Percentiles rank a stretch among this genome's conserved stretches.
phyloP scores from a whole-genome alignment of 139 green algal genomes.

The Closterium sp. region DNA sequence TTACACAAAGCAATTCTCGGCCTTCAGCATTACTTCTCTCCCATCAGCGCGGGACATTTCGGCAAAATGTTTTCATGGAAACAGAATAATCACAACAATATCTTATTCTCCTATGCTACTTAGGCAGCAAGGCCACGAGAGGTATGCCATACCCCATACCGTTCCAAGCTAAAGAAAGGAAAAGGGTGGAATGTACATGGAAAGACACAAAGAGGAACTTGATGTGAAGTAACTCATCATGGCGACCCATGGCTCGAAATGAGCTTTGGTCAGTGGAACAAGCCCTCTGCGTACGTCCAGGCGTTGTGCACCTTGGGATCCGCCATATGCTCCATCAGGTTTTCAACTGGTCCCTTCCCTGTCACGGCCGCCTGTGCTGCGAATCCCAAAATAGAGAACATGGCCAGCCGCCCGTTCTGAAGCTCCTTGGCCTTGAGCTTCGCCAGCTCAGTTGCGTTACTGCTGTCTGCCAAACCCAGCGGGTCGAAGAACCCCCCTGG shows the following conservation, averaged over 20 bases:
- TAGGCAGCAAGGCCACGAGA: too few relatives aligned
- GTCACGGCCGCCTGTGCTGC: slow-evolving; percentile 76
- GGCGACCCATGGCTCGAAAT: slow-evolving; percentile 46
- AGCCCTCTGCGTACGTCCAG: slow-evolving; percentile 64
- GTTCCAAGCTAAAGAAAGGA: background rate
- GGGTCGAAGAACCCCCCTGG: slow-evolving; percentile 81
- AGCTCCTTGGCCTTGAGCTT: slow-evolving; percentile 94
- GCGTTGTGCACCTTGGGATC: slow-evolving; percentile 82
- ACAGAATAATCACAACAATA: too few relatives aligned
- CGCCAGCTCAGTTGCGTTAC: slow-evolving; percentile 29
- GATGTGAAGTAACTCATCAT: too few relatives aligned
- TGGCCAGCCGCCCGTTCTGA: slow-evolving; percentile 93
- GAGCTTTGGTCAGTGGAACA: background rate
- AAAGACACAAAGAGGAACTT: background rate
- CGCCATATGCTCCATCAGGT: slow-evolving; percentile 85
- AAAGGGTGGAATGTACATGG: background rate
- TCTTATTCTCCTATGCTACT: too few relatives aligned
- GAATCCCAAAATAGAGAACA: slow-evolving; percentile 74
- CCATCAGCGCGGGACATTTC: too few relatives aligned
- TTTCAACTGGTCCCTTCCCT: slow-evolving; percentile 79
- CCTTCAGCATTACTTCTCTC: too few relatives aligned
- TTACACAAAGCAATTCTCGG: too few relatives aligned
- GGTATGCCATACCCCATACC: too few relatives aligned
- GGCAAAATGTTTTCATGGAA: too few relatives aligned
- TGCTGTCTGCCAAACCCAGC: slow-evolving; percentile 43